Base-by-base conservation (phyloP, 1,139 yeast species). In the Hemisphaericaspora subhashii region DNA sequence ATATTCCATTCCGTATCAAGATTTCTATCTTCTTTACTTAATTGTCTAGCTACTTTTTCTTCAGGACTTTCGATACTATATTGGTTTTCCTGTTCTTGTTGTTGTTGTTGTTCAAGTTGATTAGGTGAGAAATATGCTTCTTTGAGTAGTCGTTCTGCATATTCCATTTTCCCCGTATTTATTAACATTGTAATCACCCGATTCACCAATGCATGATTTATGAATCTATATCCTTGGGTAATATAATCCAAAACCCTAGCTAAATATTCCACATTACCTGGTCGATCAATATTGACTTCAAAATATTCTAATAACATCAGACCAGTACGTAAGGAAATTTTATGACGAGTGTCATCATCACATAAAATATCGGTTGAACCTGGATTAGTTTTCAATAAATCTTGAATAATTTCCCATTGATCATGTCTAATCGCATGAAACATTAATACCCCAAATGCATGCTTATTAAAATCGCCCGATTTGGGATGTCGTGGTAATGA, bases 351-450 rank as follows among this genome's bases (percentile, higher is more conserved):
- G 9, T 4, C 3, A 15, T 27, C 20, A 15, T 27, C 30, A 31
- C 3, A 50, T 31, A n/a, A 42, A 27, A 7, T 25, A 11, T 10
- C 40, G 7, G 4, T 27, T 7, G 20, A 5, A 4, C 6, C 38
- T 6, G 44, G 12, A 9, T 46, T 31, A 5, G 46, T 47, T 16
- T 41, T 35, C 17, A 51, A 27, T 9, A 55, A 47, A 26, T 50
- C 57, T 9, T 38, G 14, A 8, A 54, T 37, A 1, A 55, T 39
- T n/a, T 43, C 49, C 28, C 37, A 40, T 18, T 42, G 36, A 18
- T 51, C 44, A 43, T 63, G 67, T 20, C 64, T 45, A 3, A 58
- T 45, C 0, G 69, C 68, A 37, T 52, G 52, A 31, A 54, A 51
- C 13, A 66, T 48, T 16, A 66, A 51, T 2, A 40, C 17, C 5